Evolutionary conservation across 164 flowering plant genomes (phyloP).

Genomic region (Annona squamosa): DNA sequence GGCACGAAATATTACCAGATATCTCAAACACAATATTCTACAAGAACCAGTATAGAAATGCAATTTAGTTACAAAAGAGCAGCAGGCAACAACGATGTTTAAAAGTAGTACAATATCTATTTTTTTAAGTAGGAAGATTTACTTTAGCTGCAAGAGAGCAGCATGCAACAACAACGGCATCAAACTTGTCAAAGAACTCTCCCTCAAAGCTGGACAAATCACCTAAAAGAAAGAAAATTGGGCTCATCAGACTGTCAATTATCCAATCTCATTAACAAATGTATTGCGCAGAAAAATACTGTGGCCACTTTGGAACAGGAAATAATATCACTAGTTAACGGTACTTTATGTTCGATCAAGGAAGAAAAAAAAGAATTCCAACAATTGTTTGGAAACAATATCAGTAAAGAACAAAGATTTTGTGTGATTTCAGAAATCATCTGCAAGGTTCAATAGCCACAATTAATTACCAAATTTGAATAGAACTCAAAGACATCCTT

Average conservation of each 20-base stretch:
- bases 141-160: conserved; percentile 65
- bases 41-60: no score
- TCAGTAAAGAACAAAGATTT: no score
- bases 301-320: not conserved
- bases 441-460: no score
- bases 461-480: no score
- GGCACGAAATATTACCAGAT: no score
- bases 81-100: not conserved
- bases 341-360: no score
- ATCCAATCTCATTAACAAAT: not conserved
- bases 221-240: conserved; percentile 40
- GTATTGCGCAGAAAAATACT: not conserved
- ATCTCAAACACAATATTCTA: no score
- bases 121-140: conserved; percentile 5
- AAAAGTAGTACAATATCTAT: not conserved
- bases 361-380: not conserved
- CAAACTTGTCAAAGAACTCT: conserved; percentile 69
- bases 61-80: no score
- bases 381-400: not conserved
- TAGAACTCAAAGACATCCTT: no score
- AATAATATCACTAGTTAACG: not conserved
- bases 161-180: conserved; percentile 64
- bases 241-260: not conserved
- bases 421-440: no score
- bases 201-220: conserved; percentile 55